These are phyloP conservation scores for Forsythia suspensa DNA, from an alignment of 257 asterid genomes.

Conservation along the genomic window DNA sequence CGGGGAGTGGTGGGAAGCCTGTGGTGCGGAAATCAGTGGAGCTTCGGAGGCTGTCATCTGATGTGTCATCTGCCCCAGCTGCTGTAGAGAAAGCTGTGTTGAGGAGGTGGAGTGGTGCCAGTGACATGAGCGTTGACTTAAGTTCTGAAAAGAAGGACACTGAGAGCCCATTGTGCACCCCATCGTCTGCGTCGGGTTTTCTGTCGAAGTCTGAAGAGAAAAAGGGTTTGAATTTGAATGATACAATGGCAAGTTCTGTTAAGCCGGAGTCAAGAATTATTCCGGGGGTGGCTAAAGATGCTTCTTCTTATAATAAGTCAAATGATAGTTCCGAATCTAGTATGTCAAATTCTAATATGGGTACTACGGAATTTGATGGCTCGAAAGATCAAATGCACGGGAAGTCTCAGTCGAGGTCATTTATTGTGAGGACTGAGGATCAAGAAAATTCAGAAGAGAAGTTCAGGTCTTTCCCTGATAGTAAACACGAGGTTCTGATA, in stretches of 20 bases:
- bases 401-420: constrained; percentile 47
- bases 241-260: constrained; percentile 35
- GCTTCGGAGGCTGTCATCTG: constrained; percentile 75
- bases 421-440: constrained; percentile 35
- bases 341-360: constrained; percentile 34
- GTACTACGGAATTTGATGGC: constrained; percentile 34
- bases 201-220: constrained; percentile 42
- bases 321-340: constrained; percentile 34
- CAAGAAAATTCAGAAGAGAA: constrained; percentile 40
- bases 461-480: constrained; percentile 28
- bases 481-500: constrained; percentile 22
- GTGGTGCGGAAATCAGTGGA: constrained; percentile 60
- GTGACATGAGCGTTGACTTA: constrained; percentile 93
- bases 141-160: constrained; percentile 70
- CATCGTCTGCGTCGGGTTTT: constrained; percentile 44
- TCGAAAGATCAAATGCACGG: constrained; percentile 41
- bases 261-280: constrained; percentile 41
- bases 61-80: constrained; percentile 48
- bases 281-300: constrained; percentile 38
- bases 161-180: constrained; percentile 59
- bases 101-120: constrained; percentile 90
- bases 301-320: constrained; percentile 37
- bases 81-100: constrained; percentile 67
- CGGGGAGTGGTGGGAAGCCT: constrained; percentile 56
- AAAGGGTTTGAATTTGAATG: constrained; percentile 27